Evolutionary conservation across 306 rosid genomes (phyloP).

Genomic region (Cicer arietinum): DNA sequence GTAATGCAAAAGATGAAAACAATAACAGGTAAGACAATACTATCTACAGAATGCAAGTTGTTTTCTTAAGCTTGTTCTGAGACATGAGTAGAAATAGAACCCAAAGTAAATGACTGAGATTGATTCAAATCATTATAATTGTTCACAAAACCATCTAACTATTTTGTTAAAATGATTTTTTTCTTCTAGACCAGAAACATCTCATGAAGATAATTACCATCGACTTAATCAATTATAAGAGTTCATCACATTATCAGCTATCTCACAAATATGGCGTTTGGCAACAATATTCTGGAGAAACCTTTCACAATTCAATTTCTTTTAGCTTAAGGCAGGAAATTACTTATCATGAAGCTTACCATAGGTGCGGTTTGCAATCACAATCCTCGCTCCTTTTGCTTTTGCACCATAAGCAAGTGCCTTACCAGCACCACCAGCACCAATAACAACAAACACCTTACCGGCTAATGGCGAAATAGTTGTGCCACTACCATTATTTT

Average conservation of each 20-base stretch:
- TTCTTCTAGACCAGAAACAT: neutral
- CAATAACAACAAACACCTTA: conserved; percentile 83
- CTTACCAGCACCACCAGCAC: conserved; percentile 98
- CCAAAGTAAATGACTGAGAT: conserved; percentile 19
- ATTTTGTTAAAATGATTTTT: conserved; percentile 18
- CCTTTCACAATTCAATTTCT: conserved; percentile 27
- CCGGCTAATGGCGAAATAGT: conserved; percentile 81
- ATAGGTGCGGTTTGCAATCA: conserved; percentile 91
- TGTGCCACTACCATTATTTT: conserved; percentile 46
- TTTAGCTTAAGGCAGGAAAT: conserved; percentile 31
- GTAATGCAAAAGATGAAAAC: neutral
- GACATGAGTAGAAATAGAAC: neutral
- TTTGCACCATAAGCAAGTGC: conserved; percentile 97
- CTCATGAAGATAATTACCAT: conserved; percentile 18
- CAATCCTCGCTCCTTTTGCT: conserved; percentile 89
- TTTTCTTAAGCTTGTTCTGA: neutral
- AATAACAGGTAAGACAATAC: too few species aligned
- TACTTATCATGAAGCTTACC: conserved; percentile 56
- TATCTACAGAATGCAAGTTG: neutral
- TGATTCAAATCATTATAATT: conserved; percentile 18
- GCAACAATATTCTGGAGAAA: conserved; percentile 27
- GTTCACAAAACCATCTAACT: conserved; percentile 24
- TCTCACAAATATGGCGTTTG: conserved; percentile 29
- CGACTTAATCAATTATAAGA: conserved; percentile 27
- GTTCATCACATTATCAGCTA: conserved; percentile 25